Evolutionary conservation across 2,329 filamentous ascomycete species (phyloP), one percentile per base, ranked within the genome.

Genomic region (Amphichorda felina): DNA sequence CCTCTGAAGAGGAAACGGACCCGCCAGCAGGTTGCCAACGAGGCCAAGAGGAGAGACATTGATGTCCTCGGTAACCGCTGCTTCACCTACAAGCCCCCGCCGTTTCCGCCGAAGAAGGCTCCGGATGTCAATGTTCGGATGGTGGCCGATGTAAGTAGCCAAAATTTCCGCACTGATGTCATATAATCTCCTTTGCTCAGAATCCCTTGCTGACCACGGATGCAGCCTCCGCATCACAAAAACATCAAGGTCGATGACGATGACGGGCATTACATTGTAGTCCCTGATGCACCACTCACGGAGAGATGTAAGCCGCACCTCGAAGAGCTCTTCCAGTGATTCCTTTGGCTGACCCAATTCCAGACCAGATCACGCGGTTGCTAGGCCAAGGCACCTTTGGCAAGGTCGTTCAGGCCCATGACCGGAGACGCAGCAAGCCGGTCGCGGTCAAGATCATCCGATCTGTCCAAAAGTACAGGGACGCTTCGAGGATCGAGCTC

Each of bases 391-490:
- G 91, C 43, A 98, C 91, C 0, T 98, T 98, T 54, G 91, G 91
- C 52, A 98, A 98, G 59, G 91, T 98, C 13, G 91, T 98, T 14
- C 82, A 95, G 57, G 91, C 91, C 35, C 79, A 75, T 47, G 91
- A 98, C 54, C 75, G 75, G 41, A 73, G 74, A 48, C 79, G 78
- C 43, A 80, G 80, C 46, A 85, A 88, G 54, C 55, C 69, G 5
- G 93, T 94, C 27, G 91, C 91, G 24, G 86, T 98, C 59, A 98
- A 98, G 59, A 94, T 98, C 56, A 96, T 98, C 45, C 81, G 91
- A 46, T 95, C 91, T 1, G 91, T 98, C 10, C 91, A 94, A 53
- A 98, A 98, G 56, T 98, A 98, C 54, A 81, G 91, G 32, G 91
- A 98, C 61, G 91, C 91, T 25, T 94, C 85, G 8, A 77, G 87